These are phyloP conservation scores for Hyaloscypha bicolor DNA, from an alignment of 495 filamentous ascomycete species.

Conservation along the genomic window DNA sequence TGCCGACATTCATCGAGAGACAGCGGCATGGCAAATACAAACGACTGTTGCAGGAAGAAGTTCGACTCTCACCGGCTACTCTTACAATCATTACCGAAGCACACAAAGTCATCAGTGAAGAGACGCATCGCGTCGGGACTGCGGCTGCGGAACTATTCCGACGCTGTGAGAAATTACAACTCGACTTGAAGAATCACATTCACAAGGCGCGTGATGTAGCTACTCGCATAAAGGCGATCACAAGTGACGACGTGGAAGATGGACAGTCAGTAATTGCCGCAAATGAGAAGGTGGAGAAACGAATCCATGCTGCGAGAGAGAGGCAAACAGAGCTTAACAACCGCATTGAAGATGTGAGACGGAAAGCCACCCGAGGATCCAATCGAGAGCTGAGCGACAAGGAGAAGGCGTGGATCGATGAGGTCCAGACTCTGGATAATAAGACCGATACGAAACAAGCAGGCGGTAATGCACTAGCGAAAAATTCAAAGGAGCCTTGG, in stretches of 20 bases:
- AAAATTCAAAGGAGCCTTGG: slow-evolving; percentile 39
- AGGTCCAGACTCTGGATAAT: slow-evolving; percentile 55
- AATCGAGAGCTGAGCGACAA: slow-evolving; percentile 72
- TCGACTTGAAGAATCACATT: slow-evolving; percentile 74
- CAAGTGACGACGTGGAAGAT: slow-evolving; percentile 59
- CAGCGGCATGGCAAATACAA: slow-evolving; percentile 62
- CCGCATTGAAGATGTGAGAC: slow-evolving; percentile 66
- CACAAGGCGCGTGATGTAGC: slow-evolving; percentile 67
- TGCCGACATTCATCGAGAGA: slow-evolving; percentile 64
- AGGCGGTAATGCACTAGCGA: slow-evolving; percentile 11
- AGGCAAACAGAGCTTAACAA: slow-evolving; percentile 60
- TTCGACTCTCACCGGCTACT: slow-evolving; percentile 74
- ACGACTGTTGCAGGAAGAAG: slow-evolving; percentile 64
- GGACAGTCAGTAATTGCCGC: slow-evolving; percentile 37
- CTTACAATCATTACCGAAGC: slow-evolving; percentile 75
- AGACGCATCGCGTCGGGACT: slow-evolving; percentile 70
- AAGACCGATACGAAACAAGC: slow-evolving; percentile 47
- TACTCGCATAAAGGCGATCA: slow-evolving; percentile 64
- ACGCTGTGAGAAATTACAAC: slow-evolving; percentile 70
- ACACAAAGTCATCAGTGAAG: slow-evolving; percentile 71
- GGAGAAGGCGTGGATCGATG: slow-evolving; percentile 67
- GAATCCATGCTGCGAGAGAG: slow-evolving; percentile 60
- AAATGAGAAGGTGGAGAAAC: slow-evolving; percentile 57
- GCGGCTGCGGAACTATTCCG: slow-evolving; percentile 84
- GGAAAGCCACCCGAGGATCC: slow-evolving; percentile 57